Conservation (phyloP, 345 rosid genomes). For the Sisymbrium irio region DNA sequence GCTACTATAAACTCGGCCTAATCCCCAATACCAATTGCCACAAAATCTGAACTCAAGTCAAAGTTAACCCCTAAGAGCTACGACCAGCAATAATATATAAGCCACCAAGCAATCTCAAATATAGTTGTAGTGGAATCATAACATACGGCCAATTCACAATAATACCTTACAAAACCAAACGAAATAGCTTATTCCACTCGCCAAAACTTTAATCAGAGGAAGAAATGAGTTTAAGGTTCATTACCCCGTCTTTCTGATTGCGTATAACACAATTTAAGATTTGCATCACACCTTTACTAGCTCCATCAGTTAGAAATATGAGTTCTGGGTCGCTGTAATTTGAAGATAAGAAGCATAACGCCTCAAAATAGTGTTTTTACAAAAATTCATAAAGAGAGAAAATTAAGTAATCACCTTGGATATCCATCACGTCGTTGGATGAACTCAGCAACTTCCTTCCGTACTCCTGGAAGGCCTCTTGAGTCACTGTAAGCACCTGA, state of each 20-base stretch:
- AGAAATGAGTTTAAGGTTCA: neutral
- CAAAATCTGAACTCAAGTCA: too few relatives aligned
- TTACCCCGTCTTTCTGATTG: constrained; percentile 80
- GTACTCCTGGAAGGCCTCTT: constrained; percentile 76
- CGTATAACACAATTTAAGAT: constrained; percentile 75
- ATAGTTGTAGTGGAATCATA: neutral
- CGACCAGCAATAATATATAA: too few relatives aligned
- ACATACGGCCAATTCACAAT: neutral
- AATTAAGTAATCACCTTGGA: constrained; percentile 62
- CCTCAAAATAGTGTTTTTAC: constrained; percentile 10
- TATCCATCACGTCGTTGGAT: constrained; percentile 90
- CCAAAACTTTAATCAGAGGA: neutral
- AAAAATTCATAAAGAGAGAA: neutral
- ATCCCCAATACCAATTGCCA: too few relatives aligned
- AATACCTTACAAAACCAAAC: neutral
- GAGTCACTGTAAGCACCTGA: constrained; percentile 98
- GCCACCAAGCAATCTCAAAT: too few relatives aligned
- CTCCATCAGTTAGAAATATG: constrained; percentile 91
- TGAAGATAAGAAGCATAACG: constrained; percentile 29
- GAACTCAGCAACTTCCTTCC: constrained; percentile 92
- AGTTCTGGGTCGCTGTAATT: constrained; percentile 85
- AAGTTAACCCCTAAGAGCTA: too few relatives aligned
- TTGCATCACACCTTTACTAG: constrained; percentile 98
- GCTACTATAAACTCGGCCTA: neutral
- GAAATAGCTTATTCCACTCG: neutral